These are phyloP conservation scores for Rhazya stricta DNA, from an alignment of 257 asterid genomes.

Conservation along the genomic window DNA sequence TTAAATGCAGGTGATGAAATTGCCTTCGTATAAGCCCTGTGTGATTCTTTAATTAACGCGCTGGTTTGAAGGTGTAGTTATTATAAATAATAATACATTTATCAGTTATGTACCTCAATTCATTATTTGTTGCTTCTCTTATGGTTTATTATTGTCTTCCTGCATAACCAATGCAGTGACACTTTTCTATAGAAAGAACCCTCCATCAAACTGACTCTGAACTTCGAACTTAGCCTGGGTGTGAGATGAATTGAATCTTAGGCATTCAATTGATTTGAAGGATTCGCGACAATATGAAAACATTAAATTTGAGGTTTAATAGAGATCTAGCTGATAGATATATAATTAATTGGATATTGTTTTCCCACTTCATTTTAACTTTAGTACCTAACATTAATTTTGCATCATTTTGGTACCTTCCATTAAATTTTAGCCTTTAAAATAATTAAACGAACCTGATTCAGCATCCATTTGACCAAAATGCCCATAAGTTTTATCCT, in stretches of 20 bases:
- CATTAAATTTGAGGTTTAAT: not conserved
- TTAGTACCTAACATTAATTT: no score
- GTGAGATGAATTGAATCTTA: not conserved
- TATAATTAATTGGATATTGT: no score
- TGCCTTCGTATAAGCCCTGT: no score
- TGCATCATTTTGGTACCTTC: no score
- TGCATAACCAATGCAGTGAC: not conserved
- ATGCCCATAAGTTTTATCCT: no score
- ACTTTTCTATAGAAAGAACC: not conserved
- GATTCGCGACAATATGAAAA: not conserved
- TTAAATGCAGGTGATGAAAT: not conserved
- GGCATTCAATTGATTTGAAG: constrained; percentile 4
- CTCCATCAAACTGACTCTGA: not conserved
- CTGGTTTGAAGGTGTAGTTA: not conserved
- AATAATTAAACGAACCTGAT: no score
- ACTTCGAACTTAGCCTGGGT: not conserved
- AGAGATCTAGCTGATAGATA: not conserved
- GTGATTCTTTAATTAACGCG: not conserved
- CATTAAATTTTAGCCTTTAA: no score
- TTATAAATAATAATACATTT: not conserved
- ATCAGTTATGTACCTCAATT: not conserved
- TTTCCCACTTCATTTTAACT: no score
- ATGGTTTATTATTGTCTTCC: not conserved
- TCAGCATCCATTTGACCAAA: no score
- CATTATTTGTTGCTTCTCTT: not conserved